Base-by-base conservation (phyloP, 108 stramenopile species). In the Nitzschia sp. region DNA sequence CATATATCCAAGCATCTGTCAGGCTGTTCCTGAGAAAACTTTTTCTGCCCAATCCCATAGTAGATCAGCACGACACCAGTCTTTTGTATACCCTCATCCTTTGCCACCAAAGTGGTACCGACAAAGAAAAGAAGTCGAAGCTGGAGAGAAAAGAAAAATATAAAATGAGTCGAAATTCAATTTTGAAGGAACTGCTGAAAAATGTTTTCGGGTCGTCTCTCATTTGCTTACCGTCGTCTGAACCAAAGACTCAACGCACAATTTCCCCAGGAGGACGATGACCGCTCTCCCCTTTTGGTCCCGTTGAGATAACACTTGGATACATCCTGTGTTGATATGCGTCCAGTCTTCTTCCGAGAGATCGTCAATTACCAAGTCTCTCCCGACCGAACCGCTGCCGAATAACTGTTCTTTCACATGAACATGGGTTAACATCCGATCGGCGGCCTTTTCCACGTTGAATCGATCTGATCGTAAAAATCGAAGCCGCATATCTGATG, bases 251-350 rank as follows among this genome's bases (percentile, higher is more conserved):
- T 61, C 21, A 27, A 45, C 11, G 9, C 33, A 15, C 60, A 45
- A 23, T 25, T 45, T 41, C 16, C 60, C 60, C 31, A 29, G 15
- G 15, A 65, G 9, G 22, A 66, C 16, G 9, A 68, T 57, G 4
- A 75, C 53, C 16, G 58, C 41, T 23, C 74, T 66, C 21, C 74
- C 74, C 1, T 58, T 46, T 8, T 53, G 58, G 46, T 75, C 74
- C 38, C 66, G 57, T 0, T 57, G 32, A n/a, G 76, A 55, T 34
- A 77, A 47, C 29, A 71, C 35, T 26, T 71, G 69, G 0, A 66
- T 6, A 33, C 32, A 66, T 30, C 69, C 69, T 5, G 17, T 44
- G 21, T 46, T 53, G 15, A 59, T 16, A n/a, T 33, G 17, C 4
- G 58, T 55, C 27, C 34, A 32, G 16, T 50, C 63, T 32, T 77